phyloP scores from a whole-genome alignment of 768 basidiomycete genomes.

The Lentinula raphanica region DNA sequence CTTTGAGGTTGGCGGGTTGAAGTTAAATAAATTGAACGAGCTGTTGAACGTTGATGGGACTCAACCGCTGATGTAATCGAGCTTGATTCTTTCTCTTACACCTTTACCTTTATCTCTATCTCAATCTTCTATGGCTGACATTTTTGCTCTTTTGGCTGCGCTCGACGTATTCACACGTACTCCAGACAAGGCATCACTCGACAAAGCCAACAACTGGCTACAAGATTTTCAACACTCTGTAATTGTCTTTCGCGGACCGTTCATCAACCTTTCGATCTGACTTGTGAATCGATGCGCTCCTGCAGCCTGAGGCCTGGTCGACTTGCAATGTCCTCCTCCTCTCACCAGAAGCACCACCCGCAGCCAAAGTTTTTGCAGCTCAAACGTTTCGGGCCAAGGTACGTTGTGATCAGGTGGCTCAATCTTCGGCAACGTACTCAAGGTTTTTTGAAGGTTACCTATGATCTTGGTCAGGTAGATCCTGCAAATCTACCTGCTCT shows the following conservation, averaged over 20 bases:
- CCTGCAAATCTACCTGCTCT: slow-evolving; percentile 66
- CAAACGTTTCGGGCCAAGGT: slow-evolving; percentile 97
- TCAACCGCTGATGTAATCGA: neutral
- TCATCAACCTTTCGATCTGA: slow-evolving; percentile 59
- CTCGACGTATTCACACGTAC: slow-evolving; percentile 75
- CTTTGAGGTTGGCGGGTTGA: too few relatives aligned
- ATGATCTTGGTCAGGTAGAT: slow-evolving; percentile 89
- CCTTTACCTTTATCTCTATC: neutral
- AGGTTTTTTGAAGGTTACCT: slow-evolving; percentile 70
- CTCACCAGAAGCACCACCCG: slow-evolving; percentile 66
- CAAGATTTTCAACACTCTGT: slow-evolving; percentile 99
- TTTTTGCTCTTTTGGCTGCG: slow-evolving; percentile 70
- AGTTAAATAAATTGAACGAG: slow-evolving; percentile 12
- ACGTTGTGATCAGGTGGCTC: slow-evolving; percentile 20
- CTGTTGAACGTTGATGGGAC: neutral
- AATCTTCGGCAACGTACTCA: slow-evolving; percentile 15
- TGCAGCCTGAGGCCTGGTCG: slow-evolving; percentile 94
- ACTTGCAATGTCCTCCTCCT: slow-evolving; percentile 90
- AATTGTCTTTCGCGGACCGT: slow-evolving; percentile 75
- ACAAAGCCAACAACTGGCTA: slow-evolving; percentile 90
- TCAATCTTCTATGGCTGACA: slow-evolving; percentile 51
- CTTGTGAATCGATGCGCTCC: slow-evolving; percentile 51
- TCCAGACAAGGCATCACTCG: slow-evolving; percentile 79
- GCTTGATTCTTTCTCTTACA: neutral
- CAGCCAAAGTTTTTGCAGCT: slow-evolving; percentile 90